Conservation (phyloP, 2,329 filamentous ascomycete genomes). For the Ceratocystis cacaofunesta region DNA sequence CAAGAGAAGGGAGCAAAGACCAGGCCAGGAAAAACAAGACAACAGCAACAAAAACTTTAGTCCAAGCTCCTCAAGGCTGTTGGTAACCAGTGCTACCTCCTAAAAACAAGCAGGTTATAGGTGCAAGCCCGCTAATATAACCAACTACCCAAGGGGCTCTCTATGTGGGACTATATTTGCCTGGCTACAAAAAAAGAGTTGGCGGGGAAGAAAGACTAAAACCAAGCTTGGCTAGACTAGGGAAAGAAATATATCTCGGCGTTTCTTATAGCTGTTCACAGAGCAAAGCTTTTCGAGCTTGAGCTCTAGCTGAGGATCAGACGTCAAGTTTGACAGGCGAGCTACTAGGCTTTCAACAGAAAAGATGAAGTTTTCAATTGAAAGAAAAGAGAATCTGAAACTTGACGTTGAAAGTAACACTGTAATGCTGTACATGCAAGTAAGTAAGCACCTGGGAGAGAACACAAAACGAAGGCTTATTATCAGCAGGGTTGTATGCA, state of each 20-base stretch:
- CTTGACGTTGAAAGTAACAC: neutral
- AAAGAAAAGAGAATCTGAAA: neutral
- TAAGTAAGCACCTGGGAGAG: neutral
- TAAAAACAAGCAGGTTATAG: neutral
- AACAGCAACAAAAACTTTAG: neutral
- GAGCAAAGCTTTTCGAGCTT: neutral
- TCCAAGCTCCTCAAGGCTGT: neutral
- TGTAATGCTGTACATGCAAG: neutral
- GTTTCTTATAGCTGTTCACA: neutral
- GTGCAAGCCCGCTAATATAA: neutral
- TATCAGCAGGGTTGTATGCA: neutral
- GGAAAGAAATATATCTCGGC: too few relatives aligned
- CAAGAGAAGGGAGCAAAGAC: constrained; percentile 1
- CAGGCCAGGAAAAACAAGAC: constrained; percentile 5
- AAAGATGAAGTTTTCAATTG: neutral
- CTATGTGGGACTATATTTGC: neutral
- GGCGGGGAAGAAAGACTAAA: too few relatives aligned
- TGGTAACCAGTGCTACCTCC: neutral
- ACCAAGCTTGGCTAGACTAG: too few relatives aligned
- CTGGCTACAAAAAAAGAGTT: neutral
- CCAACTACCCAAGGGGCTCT: neutral
- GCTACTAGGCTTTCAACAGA: neutral
- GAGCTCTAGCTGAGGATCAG: neutral
- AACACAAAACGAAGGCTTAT: neutral
- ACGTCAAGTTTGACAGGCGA: neutral